These are phyloP conservation scores for Rubroboletus satanas DNA, from an alignment of 768 basidiomycete species.

Conservation along the genomic window DNA sequence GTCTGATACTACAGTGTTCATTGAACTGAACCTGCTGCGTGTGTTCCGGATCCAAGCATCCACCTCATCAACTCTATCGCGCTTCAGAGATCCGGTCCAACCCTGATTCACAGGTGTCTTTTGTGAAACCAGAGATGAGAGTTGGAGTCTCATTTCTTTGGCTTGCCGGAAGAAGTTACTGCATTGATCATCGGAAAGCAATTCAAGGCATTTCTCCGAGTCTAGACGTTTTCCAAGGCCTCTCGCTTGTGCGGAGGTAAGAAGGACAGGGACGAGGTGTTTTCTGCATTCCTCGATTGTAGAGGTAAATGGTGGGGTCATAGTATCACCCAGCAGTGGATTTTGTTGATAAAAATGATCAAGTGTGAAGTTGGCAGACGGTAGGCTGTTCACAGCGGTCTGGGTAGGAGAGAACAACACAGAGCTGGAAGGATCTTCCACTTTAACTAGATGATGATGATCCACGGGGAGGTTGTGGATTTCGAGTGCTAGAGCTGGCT, in stretches of 20 bases:
- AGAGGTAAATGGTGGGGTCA: conserved; percentile 7
- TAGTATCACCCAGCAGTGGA: conserved; percentile 7
- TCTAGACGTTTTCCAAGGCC: conserved; percentile 11
- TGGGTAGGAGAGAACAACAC: conserved; percentile 11
- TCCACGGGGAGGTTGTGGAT: conserved; percentile 9
- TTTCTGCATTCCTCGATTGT: conserved; percentile 26
- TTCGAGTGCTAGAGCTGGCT: conserved; percentile 14
- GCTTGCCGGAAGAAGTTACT: conserved; percentile 17
- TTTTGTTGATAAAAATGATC: conserved; percentile 1
- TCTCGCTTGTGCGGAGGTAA: conserved; percentile 16
- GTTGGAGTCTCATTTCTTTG: conserved; percentile 24
- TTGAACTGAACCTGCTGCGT: conserved; percentile 16
- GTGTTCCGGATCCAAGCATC: conserved; percentile 13
- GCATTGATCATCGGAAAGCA: conserved; percentile 30
- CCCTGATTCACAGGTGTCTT: conserved; percentile 1
- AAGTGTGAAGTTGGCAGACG: neutral
- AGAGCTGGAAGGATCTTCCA: conserved; percentile 1
- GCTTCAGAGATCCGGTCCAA: conserved; percentile 5
- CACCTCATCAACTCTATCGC: conserved; percentile 10
- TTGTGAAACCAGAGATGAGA: conserved; percentile 10
- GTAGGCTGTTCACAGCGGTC: conserved; percentile 8
- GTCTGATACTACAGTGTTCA: conserved; percentile 11
- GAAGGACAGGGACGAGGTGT: conserved; percentile 24
- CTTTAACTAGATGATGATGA: neutral
- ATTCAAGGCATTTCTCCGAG: conserved; percentile 17